Base-by-base conservation (phyloP, 306 rosid genomes). In the Pyrus pyrifolia region DNA sequence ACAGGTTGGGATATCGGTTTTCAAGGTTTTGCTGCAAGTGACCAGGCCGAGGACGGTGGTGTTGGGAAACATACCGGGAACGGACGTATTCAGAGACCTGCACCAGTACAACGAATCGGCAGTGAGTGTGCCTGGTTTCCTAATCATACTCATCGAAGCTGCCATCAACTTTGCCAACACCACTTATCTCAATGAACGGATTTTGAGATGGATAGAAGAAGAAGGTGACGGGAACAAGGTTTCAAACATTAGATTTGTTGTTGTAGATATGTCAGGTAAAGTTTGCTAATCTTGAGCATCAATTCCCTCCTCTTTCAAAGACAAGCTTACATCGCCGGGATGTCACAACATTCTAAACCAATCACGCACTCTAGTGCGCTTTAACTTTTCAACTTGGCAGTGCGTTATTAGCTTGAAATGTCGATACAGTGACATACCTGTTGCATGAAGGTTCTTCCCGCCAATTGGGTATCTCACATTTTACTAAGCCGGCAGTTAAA, bases 141-240 rank as follows among this genome's bases (percentile, higher is more conserved):
- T 95, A 68, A 86, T 95, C 60, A 66, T 95, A 68, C 85, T 97
- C 86, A 87, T 95, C n/a, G 97, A 92, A 81, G 95, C 99, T 85
- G 91, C 99, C 11, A 88, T 95, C 85, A 95, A 91, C 84, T 95
- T 95, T 70, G 91, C 99, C 10, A 95, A 95, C 82, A 84, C 85
- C 70, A 85, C 91, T 29, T 95, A 95, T 81, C 97, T 95, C 49
- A 95, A 89, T 33, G 99, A 95, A 72, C 90, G 98, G 89, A 88
- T 91, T 72, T 74, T 85, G 71, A 83, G 98, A 85, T 95, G 98
- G 98, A 82, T 95, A 53, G 96, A 90, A 79, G 98, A 91, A 11
- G 88, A 87, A 74, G 87, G 85, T 22, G 74, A 73, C 53, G 75
- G 31, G 35, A 79, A 89, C 78, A 85, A 86, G 66, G 82, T 38